phyloP scores from a whole-genome alignment of 2,329 filamentous ascomycete species.

The Aureobasidium sp. region DNA sequence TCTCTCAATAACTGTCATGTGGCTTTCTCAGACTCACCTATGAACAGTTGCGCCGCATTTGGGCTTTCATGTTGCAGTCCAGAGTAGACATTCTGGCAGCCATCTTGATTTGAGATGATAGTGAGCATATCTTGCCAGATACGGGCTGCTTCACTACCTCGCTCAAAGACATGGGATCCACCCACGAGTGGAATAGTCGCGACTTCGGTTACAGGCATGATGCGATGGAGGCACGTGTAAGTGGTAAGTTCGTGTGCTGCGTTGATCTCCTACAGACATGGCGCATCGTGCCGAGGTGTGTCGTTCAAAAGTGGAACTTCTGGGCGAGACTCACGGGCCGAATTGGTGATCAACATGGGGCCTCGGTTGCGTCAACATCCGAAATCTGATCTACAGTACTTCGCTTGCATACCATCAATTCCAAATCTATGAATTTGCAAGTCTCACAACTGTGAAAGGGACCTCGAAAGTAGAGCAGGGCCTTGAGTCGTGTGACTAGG shows the following conservation, averaged over 20 bases:
- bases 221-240: background rate
- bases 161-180: conserved; percentile 29
- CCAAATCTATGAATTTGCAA: background rate
- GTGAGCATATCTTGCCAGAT: conserved; percentile 29
- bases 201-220: conserved; percentile 35
- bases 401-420: background rate
- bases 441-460: background rate
- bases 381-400: background rate
- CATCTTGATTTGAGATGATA: conserved; percentile 32
- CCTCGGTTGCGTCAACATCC: background rate
- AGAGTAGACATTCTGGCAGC: conserved; percentile 31
- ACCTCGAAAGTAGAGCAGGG: background rate
- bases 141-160: conserved; percentile 23
- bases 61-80: conserved; percentile 36
- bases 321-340: background rate
- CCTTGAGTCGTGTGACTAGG: background rate
- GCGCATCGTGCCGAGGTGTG: background rate
- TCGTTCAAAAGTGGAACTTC: background rate
- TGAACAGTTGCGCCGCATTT: conserved; percentile 30
- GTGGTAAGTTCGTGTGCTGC: background rate
- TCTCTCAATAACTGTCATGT: background rate
- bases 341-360: background rate
- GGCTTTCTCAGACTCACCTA: conserved; percentile 30
- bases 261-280: background rate
- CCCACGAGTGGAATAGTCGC: conserved; percentile 33